Evolutionary conservation across 352 stramenopile genomes (phyloP), one percentile per base, ranked within the genome.

Genomic region (Phytophthora cryptogea): DNA sequence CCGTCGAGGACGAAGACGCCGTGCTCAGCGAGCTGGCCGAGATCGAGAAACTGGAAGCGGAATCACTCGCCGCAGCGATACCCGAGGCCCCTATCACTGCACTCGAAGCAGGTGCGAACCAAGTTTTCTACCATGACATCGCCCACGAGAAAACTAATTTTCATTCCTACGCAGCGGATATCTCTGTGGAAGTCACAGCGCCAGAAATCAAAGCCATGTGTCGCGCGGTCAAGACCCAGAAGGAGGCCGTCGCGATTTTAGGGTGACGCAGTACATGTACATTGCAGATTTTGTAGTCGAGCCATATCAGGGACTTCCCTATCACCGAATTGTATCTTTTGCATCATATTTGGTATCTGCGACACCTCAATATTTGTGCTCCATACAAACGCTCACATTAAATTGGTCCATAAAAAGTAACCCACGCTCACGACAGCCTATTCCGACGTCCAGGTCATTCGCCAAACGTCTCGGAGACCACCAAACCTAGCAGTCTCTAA

Each of bases 1-100:
- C 80, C 4, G 71, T 90, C 33, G 79, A 93, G 59, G 88, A 94
- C 66, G 89, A 96, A 68, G 85, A 95, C 47, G 85, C 79, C 28
- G 83, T 96, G 42, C 76, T 96, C 20, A 83, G 69, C 33, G 88
- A 96, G 48, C 73, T 96, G 16, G 86, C 84, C 3, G 86, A 89
- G 60, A 94, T 96, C 49, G 87, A 96, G 54, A 72, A 75, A 35
- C 50, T 86, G 56, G 87, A 95, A 51, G 82, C 80, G 1, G 69
- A 74, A 8, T 61, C 54, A 8, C 74, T 95, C 10, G 75, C 76
- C 17, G 59, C 70, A 11, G 59, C 70, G 23, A 67, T 96, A 42
- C 88, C 86, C 8, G 73, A 88, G 43, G 88, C 74, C 5, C 88
- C 88, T 11, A 75, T 51, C 5, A 51, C 57, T 33, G 37, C 62